phyloP scores from a whole-genome alignment of 495 filamentous ascomycete genomes.

The Daldinia childiae region DNA sequence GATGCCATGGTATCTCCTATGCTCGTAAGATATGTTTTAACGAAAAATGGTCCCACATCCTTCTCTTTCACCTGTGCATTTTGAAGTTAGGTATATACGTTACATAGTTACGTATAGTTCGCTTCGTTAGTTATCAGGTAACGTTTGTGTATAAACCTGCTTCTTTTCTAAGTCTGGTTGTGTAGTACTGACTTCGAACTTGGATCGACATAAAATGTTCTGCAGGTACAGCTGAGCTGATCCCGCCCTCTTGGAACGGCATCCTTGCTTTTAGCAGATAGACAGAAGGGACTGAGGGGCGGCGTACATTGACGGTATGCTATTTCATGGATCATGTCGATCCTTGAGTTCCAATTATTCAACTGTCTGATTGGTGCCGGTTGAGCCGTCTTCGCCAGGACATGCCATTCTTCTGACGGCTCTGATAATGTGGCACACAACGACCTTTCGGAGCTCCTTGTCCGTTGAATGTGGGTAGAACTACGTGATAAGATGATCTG shows the following conservation, averaged over 20 bases:
- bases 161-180: neutral
- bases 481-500: slow-evolving; percentile 8
- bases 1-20: neutral
- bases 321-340: neutral
- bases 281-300: neutral
- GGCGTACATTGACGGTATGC: neutral
- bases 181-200: neutral
- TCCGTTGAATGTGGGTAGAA: slow-evolving; percentile 15
- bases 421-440: slow-evolving; percentile 11
- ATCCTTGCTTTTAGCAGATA: slow-evolving; percentile 13
- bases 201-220: slow-evolving; percentile 11
- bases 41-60: neutral
- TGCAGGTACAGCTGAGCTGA: slow-evolving; percentile 37
- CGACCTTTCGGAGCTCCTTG: slow-evolving; percentile 11
- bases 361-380: slow-evolving; percentile 12
- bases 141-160: neutral
- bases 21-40: neutral
- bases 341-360: neutral
- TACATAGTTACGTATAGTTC: neutral
- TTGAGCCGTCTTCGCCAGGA: slow-evolving; percentile 6
- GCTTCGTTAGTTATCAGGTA: neutral
- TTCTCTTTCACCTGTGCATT: neutral
- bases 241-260: slow-evolving; percentile 27
- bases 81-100: neutral
- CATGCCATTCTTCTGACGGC: neutral